phyloP scores from a whole-genome alignment of 1,284 basidiomycete genomes.

The Trichosporon faecale region DNA sequence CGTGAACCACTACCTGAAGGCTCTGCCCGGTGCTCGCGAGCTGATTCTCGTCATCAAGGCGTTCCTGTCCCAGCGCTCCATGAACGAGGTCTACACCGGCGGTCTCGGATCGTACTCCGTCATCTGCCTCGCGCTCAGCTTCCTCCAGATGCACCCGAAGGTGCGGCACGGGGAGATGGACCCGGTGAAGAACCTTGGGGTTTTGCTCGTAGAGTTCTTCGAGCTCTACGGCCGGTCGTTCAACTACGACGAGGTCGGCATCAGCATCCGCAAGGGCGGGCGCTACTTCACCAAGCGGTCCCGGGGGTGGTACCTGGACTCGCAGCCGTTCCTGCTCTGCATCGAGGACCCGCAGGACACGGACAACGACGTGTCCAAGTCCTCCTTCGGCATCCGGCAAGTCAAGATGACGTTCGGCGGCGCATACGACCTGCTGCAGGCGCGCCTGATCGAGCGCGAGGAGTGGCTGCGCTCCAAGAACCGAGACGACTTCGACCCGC shows the following conservation, averaged over 20 bases:
- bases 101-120: constrained; percentile 93
- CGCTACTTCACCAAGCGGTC: constrained; percentile 75
- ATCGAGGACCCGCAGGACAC: constrained; percentile 95
- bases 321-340: constrained; percentile 64
- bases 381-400: constrained; percentile 77
- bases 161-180: constrained; percentile 84
- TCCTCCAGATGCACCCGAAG: constrained; percentile 96
- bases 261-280: constrained; percentile 80
- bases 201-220: constrained; percentile 91
- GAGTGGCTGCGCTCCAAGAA: constrained; percentile 20
- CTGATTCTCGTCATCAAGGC: constrained; percentile 85
- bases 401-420: constrained; percentile 81
- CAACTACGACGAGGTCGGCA: constrained; percentile 86
- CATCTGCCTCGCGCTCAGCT: constrained; percentile 87
- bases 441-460: constrained; percentile 45
- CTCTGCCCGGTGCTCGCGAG: constrained; percentile 71
- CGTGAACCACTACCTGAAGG: constrained; percentile 72
- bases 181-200: constrained; percentile 80
- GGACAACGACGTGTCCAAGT: constrained; percentile 88
- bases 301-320: constrained; percentile 70
- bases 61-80: constrained; percentile 83
- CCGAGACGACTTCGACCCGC: constrained; percentile 52
- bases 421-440: constrained; percentile 77
- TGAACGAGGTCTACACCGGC: constrained; percentile 97
- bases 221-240: constrained; percentile 66